Evolutionary conservation across 176 grass and related monocot genomes (phyloP), one percentile per base, ranked within the genome.

Genomic region (Ananas comosus): DNA sequence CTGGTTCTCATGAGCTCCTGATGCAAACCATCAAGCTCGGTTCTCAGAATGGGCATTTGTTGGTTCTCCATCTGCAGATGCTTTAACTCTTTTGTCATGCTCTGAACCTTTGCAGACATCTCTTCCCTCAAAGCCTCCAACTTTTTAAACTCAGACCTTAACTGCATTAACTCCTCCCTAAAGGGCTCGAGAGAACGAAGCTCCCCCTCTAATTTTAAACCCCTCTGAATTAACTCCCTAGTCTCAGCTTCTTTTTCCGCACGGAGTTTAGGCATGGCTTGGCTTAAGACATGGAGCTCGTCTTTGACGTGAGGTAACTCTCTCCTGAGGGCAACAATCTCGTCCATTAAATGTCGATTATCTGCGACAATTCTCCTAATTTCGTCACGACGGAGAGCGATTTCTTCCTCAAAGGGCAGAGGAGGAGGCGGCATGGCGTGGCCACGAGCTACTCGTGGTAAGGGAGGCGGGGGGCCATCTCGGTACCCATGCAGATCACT

Each of bases 221-320:
- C 70, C 19, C 68, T 78, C 50, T 81, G 78, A 72, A 88, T 88
- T 50, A 83, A 67, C 9, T 81, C 74, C 22, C 81, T 77, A 4
- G 67, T 67, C 71, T 81, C 78, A 11, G 64, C 29, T 57, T 88
- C 86, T 64, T 88, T 88, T 14, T 84, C 74, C 27, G 82, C 21
- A 49, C 67, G 64, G 47, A 81, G 29, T 53, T 66, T 70, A 21
- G 82, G 78, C 13, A 88, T 67, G 1, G 74, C 82, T 63, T 80
- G 75, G 69, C 76, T 80, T 23, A 75, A 21, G 23, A 71, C 21
- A 71, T 74, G 72, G 65, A 78, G 27, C 48, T 88, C 66, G 1
- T 81, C 21, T 54, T 71, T 67, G 53, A 81, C 75, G 14, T 29
- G 19, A 53, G 61, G 22, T 51, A 81, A 53, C 63, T 88, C 86